These are phyloP conservation scores for Gleditsia sinensis DNA, from an alignment of 306 rosid species.

Conservation along the genomic window DNA sequence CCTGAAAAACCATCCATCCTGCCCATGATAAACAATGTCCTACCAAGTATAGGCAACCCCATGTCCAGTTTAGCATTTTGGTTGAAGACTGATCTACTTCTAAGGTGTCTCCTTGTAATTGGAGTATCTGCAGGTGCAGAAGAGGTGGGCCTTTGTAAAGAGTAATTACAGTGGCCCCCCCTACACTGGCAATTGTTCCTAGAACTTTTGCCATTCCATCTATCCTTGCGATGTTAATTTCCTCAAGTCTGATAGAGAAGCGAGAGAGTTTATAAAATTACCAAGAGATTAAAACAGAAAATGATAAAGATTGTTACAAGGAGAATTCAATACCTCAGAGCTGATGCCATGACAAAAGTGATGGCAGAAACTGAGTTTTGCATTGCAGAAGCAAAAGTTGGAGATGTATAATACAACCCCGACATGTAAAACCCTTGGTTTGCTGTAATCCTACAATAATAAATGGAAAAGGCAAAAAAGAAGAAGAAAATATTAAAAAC, in stretches of 20 bases:
- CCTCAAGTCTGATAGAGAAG: conserved; percentile 47
- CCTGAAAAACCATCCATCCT: conserved; percentile 76
- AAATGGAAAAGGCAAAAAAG: neutral
- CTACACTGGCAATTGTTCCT: conserved; percentile 67
- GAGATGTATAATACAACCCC: conserved; percentile 69
- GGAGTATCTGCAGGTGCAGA: conserved; percentile 39
- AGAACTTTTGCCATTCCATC: conserved; percentile 70
- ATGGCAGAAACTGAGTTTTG: conserved; percentile 73
- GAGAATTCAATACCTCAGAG: conserved; percentile 44
- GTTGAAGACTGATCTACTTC: conserved; percentile 35
- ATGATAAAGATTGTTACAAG: neutral
- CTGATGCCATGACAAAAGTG: conserved; percentile 64
- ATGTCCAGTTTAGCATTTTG: conserved; percentile 60
- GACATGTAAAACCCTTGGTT: conserved; percentile 71
- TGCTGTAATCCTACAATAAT: conserved; percentile 52
- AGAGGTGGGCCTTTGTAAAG: conserved; percentile 73
- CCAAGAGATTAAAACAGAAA: conserved; percentile 7
- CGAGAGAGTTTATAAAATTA: neutral
- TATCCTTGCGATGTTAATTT: conserved; percentile 49
- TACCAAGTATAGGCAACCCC: conserved; percentile 65
- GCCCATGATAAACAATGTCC: conserved; percentile 74
- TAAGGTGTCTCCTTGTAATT: conserved; percentile 31
- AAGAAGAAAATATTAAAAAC: conserved; percentile 7
- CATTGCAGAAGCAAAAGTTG: conserved; percentile 79
- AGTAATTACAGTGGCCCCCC: conserved; percentile 63